These are phyloP conservation scores for Suhomyces taliae DNA, from an alignment of 1,139 yeast species.

Conservation along the genomic window DNA sequence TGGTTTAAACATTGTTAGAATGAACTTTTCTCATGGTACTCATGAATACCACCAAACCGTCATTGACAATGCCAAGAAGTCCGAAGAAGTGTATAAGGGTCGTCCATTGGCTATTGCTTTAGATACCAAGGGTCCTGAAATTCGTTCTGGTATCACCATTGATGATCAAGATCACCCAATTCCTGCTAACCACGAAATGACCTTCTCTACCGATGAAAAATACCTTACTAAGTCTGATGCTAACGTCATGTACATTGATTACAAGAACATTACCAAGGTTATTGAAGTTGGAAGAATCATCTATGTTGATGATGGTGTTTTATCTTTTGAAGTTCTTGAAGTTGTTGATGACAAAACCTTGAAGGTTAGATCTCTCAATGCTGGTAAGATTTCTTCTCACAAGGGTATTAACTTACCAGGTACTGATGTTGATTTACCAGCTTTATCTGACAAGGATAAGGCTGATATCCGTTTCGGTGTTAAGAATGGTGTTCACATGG, in stretches of 20 bases:
- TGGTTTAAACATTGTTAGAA: constrained; percentile 95
- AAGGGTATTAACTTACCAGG: constrained; percentile 99
- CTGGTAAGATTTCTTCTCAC: constrained; percentile 94
- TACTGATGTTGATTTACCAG: constrained; percentile 98
- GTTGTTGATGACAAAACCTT: constrained; percentile 76
- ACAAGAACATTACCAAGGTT: constrained; percentile 94
- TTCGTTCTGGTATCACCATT: constrained; percentile 94
- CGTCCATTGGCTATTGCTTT: constrained; percentile 98
- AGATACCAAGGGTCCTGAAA: constrained; percentile 99
- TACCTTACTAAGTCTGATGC: constrained; percentile 73
- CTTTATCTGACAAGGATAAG: constrained; percentile 94
- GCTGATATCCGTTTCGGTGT: constrained; percentile 92
- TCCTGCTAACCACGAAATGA: constrained; percentile 84
- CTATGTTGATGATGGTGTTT: constrained; percentile 96
- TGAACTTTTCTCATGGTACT: constrained; percentile 98
- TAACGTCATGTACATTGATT: constrained; percentile 84
- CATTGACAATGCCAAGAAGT: constrained; percentile 91
- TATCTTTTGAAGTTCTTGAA: constrained; percentile 89
- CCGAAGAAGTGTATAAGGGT: constrained; percentile 87
- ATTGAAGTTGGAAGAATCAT: constrained; percentile 84
- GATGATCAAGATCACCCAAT: constrained; percentile 81
- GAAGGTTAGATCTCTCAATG: constrained; percentile 85
- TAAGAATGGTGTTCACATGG: constrained; percentile 95
- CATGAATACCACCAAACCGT: constrained; percentile 97
- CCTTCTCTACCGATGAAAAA: constrained; percentile 85